A percentile compares a stretch with the other conserved stretches of the same genome.
phyloP scores from a whole-genome alignment of 306 rosid genomes.

The Corylus heterophylla region DNA sequence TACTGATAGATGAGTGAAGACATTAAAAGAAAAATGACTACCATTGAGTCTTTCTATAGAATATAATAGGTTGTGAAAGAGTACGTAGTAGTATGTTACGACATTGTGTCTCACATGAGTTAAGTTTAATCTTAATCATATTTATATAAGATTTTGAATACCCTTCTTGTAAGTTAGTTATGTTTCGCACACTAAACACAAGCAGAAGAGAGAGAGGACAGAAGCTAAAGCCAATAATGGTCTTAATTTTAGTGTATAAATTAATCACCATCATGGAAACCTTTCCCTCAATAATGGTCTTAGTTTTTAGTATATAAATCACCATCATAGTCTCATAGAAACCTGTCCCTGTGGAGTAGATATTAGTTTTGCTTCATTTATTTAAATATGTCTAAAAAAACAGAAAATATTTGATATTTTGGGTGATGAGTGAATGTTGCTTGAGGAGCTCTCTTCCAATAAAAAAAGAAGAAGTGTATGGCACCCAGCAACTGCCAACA shows the following conservation, averaged over 20 bases:
- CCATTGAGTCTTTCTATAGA: no score
- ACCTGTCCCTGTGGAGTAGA: neutral
- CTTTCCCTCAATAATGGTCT: neutral
- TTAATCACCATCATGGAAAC: neutral
- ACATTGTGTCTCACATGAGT: no score
- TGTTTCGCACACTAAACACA: no score
- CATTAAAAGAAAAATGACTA: no score
- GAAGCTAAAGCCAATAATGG: no score
- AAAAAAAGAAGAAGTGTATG: neutral
- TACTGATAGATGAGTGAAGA: no score
- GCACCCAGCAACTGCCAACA: neutral
- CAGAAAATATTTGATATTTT: neutral
- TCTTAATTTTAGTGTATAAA: neutral
- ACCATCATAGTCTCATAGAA: neutral
- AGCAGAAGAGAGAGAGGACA: no score
- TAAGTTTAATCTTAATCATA: no score
- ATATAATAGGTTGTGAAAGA: no score
- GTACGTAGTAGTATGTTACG: no score
- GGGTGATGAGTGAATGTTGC: neutral
- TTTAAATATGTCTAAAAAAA: neutral
- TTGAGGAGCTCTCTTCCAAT: neutral
- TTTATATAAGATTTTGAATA: no score
- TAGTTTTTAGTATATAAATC: neutral
- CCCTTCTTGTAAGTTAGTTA: no score
- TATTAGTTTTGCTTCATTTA: neutral